phyloP scores from a whole-genome alignment of 1,284 basidiomycete species.

The Ganoderma lucidum region DNA sequence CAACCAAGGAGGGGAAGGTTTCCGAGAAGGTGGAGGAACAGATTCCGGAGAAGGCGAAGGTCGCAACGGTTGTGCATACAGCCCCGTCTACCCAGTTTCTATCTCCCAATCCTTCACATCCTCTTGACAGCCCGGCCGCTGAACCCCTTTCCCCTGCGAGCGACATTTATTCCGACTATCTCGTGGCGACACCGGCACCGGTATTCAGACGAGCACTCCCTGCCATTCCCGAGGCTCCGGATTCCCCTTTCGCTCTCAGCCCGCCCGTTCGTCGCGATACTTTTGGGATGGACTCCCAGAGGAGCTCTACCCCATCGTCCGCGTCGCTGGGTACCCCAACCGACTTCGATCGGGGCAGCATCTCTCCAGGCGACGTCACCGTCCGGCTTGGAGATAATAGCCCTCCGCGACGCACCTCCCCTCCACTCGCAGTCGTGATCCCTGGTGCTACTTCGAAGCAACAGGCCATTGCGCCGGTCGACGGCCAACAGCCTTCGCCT shows the following conservation, averaged over 20 bases:
- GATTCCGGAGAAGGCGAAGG: conserved; percentile 1
- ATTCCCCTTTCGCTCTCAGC: conserved; percentile 21
- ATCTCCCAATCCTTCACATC: conserved; percentile 14
- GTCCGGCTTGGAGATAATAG: conserved; percentile 17
- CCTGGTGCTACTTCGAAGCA: conserved; percentile 18
- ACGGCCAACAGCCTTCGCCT: conserved; percentile 19
- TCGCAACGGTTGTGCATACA: conserved; percentile 4
- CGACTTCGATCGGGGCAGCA: conserved; percentile 22
- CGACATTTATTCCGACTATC: conserved; percentile 30
- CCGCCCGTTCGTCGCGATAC: conserved; percentile 19
- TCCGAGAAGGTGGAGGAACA: conserved; percentile 10
- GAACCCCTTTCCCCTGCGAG: conserved; percentile 32
- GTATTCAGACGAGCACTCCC: conserved; percentile 28
- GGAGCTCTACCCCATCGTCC: conserved; percentile 25
- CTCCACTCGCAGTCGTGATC: conserved; percentile 29
- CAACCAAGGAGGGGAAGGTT: conserved; percentile 19
- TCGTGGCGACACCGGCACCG: conserved; percentile 19
- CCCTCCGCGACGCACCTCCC: conserved; percentile 22
- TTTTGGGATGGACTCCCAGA: conserved; percentile 22
- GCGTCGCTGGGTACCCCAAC: conserved; percentile 24
- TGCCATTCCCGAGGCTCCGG: conserved; percentile 30
- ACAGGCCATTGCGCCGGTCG: conserved; percentile 6
- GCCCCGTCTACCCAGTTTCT: conserved; percentile 24
- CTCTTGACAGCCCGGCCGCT: conserved; percentile 23
- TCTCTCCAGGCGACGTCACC: conserved; percentile 18